Evolutionary conservation across 2,329 filamentous ascomycete genomes (phyloP), one percentile per base, ranked within the genome.

Genomic region (Alternaria rosae): DNA sequence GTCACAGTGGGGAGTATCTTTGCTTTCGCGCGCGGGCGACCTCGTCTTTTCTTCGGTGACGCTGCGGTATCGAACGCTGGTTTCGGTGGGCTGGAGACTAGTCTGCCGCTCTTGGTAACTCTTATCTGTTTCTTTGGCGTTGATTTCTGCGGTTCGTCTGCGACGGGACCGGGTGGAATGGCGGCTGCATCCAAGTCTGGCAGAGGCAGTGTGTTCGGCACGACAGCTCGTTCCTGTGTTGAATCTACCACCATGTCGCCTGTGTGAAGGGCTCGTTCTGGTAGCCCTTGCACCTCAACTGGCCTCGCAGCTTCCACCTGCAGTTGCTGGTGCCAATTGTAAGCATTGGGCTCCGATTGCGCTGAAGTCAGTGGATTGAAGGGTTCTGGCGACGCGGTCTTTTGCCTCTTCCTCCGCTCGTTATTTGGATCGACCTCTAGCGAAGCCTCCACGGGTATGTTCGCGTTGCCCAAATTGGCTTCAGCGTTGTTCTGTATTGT

Each of bases 31-130:
- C 67, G 62, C 47, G 66, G 69, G 32, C 71, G 66, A 17, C 61
- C 70, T 47, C 68, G 59, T 61, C 63, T 69, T 58, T 65, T 70
- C 67, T 88, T 91, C 86, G 90, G 69, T 9, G 66, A 64, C 5
- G 32, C 54, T 13, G 67, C 28, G 11, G 58, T 50, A 11, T 73
- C 70, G 17, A 58, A 51, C 10, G 57, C 61, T 44, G 56, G 45
- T 35, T 76, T 76, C 8, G 78, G 78, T 20, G 76, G 72, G 25
- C 78, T 75, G 4, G 82, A 82, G 4, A 81, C 75, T n/a, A 85
- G 79, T 57, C 77, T 83, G n/a, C 83, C 83, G 26, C 76, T 79
- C 23, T 79, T 80, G 52, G 77, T 82, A 38, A 85, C 64, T 57
- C 78, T 78, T 52, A 77, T 73, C 58, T 78, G 79, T 56, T 75